A percentile compares a stretch with the other conserved stretches of the same genome.
phyloP scores from a whole-genome alignment of 768 basidiomycete species.

The Serendipita indica region DNA sequence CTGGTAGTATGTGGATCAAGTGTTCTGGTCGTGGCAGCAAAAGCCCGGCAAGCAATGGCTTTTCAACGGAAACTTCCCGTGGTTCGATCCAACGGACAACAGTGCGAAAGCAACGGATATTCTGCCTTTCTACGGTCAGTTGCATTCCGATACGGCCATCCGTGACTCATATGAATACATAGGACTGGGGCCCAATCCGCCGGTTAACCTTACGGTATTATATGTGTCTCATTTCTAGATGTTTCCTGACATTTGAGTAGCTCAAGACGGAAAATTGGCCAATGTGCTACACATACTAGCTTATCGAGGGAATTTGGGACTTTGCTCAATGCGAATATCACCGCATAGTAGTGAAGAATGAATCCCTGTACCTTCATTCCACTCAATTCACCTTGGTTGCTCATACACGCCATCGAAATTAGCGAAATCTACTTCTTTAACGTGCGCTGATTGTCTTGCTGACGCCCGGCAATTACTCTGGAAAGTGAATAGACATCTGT shows the following conservation, averaged over 20 bases:
- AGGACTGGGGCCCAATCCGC: background rate
- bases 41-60: constrained; percentile 1
- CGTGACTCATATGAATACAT: background rate
- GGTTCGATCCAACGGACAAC: background rate
- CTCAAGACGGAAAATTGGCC: constrained; percentile 1
- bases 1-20: background rate
- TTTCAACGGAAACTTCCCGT: background rate
- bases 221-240: background rate
- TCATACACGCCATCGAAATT: no score
- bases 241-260: background rate
- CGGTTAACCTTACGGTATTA: background rate
- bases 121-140: constrained; percentile 5
- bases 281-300: background rate
- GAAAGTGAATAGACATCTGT: no score
- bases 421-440: no score
- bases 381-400: no score
- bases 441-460: no score
- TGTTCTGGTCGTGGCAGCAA: constrained; percentile 4
- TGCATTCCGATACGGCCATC: background rate
- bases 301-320: no score
- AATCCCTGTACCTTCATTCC: no score
- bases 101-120: background rate
- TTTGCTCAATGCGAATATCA: no score
- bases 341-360: no score
- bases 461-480: no score